These are phyloP conservation scores for Leptoxyphium fumago DNA, from an alignment of 2,329 filamentous ascomycete species.

Conservation along the genomic window DNA sequence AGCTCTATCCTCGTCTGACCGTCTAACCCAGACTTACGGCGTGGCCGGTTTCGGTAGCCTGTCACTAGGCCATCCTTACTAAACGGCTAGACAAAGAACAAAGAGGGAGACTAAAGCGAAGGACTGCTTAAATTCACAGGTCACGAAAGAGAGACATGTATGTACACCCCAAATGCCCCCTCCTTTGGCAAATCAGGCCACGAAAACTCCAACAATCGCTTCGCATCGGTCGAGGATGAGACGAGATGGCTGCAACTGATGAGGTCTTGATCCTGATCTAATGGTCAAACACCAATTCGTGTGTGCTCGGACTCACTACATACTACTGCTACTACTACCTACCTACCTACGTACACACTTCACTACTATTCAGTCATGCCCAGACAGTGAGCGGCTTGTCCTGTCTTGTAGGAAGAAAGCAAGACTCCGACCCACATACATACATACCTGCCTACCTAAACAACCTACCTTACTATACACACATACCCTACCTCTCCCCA, in stretches of 20 bases:
- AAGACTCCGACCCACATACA: too few relatives aligned
- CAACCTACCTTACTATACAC: neutral
- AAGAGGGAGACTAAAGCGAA: neutral
- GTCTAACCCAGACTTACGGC: neutral
- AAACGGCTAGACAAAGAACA: constrained; percentile 1
- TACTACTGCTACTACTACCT: neutral
- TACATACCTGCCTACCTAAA: too few relatives aligned
- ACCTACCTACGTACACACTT: neutral
- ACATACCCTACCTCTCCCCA: neutral
- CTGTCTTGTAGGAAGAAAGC: too few relatives aligned
- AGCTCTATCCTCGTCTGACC: too few relatives aligned
- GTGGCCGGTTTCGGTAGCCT: neutral
- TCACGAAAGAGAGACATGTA: neutral
- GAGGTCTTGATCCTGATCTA: too few relatives aligned
- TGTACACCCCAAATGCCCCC: neutral
- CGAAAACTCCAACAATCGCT: neutral
- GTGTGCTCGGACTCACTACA: too few relatives aligned
- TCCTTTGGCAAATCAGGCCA: neutral
- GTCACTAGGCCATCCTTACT: neutral
- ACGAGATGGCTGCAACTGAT: neutral
- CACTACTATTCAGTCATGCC: neutral
- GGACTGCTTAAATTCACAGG: neutral
- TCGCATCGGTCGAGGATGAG: neutral
- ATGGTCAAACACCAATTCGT: too few relatives aligned
- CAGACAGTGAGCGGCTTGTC: neutral